These are phyloP conservation scores for Zalaria sp. DNA, from an alignment of 2,329 filamentous ascomycete genomes.

Conservation along the genomic window DNA sequence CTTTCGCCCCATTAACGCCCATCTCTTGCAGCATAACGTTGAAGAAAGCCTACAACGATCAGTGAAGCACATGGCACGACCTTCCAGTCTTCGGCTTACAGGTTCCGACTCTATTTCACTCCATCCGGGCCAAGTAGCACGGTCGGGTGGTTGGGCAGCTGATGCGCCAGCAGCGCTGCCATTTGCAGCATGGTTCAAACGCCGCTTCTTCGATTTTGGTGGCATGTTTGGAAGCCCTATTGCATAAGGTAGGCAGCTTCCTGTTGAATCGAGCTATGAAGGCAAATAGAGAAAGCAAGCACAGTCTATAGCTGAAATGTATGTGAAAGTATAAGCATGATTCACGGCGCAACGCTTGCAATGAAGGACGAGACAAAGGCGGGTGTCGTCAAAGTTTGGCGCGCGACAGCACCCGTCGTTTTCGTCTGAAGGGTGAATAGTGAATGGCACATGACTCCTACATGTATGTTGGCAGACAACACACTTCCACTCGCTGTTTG, in stretches of 20 bases:
- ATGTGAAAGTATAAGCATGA: too few relatives aligned
- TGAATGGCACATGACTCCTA: too few relatives aligned
- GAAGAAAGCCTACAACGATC: constrained; percentile 56
- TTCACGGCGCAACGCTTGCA: too few relatives aligned
- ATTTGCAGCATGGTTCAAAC: constrained; percentile 10
- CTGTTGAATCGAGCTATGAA: neutral
- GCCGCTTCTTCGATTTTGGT: constrained; percentile 8
- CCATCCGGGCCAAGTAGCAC: constrained; percentile 55
- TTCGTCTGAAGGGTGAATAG: too few relatives aligned
- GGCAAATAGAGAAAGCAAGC: neutral
- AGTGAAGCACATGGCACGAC: neutral
- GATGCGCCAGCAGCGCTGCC: constrained; percentile 25
- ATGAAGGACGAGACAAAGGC: too few relatives aligned
- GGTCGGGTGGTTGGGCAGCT: constrained; percentile 35
- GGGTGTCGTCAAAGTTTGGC: too few relatives aligned
- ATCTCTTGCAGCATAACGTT: constrained; percentile 70
- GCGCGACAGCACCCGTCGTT: too few relatives aligned
- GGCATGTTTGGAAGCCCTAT: constrained; percentile 4
- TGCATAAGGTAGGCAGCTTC: neutral
- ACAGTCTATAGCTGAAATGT: too few relatives aligned
- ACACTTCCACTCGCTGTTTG: too few relatives aligned
- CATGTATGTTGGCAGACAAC: too few relatives aligned
- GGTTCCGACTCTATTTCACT: constrained; percentile 84
- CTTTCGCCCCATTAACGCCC: constrained; percentile 57
- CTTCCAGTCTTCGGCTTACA: constrained; percentile 33